Evolutionary conservation across 1,284 basidiomycete genomes (phyloP), one percentile per base, ranked within the genome.

Genomic region (Singerocomus inundabilis): DNA sequence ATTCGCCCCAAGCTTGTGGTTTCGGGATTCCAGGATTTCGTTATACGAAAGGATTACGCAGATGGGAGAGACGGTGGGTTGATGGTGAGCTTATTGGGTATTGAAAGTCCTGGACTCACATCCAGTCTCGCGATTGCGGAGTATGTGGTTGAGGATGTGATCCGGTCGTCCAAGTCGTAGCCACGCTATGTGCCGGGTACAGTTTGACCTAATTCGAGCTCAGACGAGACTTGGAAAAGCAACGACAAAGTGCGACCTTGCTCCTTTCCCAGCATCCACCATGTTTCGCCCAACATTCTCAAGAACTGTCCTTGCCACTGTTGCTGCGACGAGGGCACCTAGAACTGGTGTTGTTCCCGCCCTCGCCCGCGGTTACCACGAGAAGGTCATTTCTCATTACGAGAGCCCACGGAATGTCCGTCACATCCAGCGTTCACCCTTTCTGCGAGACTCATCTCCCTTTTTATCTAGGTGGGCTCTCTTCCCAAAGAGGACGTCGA

Each of bases 311-410:
- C 69, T 80, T 60, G 70, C 60, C 55, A 57, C 71, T 51, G 70
- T 74, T 57, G 62, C 74, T 54, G 71, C 74, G 54, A 73, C 80
- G 49, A 72, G 69, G 51, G 63, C 72, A 31, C n/a, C n/a, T n/a
- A 72, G 71, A 45, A 60, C 72, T 26, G 62, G 70, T 25, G 51
- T 75, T 6, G 70, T 76, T 10, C 81, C 84, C 28, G 63, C 76
- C 18, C 68, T 80, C 44, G 74, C 75, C 52, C 82, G 93, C 61
- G 77, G 73, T 5, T 96, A 96, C 70, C 93, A 96, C 67, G 91
- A 93, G 69, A 95, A 94, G 67, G 93, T 96, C 54, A 94, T 96
- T 60, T 91, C 92, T 47, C 94, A 97, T 74, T 98, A 97, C 71
- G 93, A 96, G 78, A 85, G 82, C 72, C 94, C 94, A 58, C 84